Evolutionary conservation across 768 basidiomycete species (phyloP), one percentile per base, ranked within the genome.

Genomic region (Psilocybe cyanescens): DNA sequence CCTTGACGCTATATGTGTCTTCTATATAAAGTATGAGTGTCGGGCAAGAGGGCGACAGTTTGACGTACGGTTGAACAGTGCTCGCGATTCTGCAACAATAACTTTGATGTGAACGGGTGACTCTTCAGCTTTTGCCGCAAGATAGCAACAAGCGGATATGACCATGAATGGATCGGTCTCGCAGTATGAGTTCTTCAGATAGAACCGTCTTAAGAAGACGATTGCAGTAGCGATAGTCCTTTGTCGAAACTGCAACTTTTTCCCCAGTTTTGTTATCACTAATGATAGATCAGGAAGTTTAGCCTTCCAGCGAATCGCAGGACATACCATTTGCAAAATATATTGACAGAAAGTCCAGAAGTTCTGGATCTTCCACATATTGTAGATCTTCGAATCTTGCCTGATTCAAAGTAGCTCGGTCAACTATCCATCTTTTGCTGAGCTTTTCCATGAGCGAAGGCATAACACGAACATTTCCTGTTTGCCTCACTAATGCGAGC

Each of bases 41-140:
- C 41, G 55, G 29, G 60, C 1, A 11, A 19, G 47, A 14, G 16
- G 33, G 44, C 50, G n/a, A 31, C 24, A 16, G 14, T 52, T 29
- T 3, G 12, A 80, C 86, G 56, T 70, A 91, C 89, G 84, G 66
- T 82, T 83, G 72, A 96, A 97, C 46, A 95, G 74, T 5, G 81
- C 68, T 58, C 92, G 84, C 0, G 95, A 90, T 71, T 98, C 96
- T 1, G 87, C 76, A 29, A 97, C 89, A 30, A 98, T 88, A 65
- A 85, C 91, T 78, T 98, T 98, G 77, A 99, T 95, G 70, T 96
- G 95, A 0, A 95, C 84, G 0, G 97, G 96, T 0, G 90, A 93
- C 73, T 99, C 97, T 71, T 99, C 97, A 1, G 95, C 94, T 74
- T 99, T 99, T 0, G 96, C 94, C 8, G 97, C 96, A 35, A 99